Percentiles rank a stretch among this genome's conserved stretches.
phyloP scores from a whole-genome alignment of 768 basidiomycete genomes.

The Butyriboletus loyo region DNA sequence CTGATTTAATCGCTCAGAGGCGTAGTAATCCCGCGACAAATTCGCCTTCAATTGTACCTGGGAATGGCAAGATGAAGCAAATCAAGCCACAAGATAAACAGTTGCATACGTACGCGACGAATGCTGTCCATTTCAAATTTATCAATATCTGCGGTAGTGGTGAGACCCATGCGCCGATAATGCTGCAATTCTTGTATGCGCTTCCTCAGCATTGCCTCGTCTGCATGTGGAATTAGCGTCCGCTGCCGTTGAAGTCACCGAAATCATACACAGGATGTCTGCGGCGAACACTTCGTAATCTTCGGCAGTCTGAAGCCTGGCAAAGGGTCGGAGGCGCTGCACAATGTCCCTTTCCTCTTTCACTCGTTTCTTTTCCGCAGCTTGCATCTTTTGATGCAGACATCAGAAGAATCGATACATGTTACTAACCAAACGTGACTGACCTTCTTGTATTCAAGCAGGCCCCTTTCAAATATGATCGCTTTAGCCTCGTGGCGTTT shows the following conservation, averaged over 20 bases:
- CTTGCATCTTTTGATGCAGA: conserved; percentile 64
- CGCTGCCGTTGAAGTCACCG: background rate
- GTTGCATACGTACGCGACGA: conserved; percentile 56
- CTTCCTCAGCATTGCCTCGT: conserved; percentile 84
- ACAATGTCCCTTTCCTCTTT: conserved; percentile 92
- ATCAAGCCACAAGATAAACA: background rate
- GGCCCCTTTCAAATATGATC: conserved; percentile 86
- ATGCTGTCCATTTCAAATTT: conserved; percentile 77
- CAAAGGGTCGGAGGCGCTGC: conserved; percentile 85
- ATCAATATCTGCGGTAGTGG: conserved; percentile 83
- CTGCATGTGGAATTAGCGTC: conserved; percentile 39
- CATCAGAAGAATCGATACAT: background rate
- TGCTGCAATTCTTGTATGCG: conserved; percentile 89
- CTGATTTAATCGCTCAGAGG: conserved; percentile 50
- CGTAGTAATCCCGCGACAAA: conserved; percentile 52
- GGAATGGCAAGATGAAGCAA: background rate
- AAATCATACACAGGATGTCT: conserved; percentile 80
- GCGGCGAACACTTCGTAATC: conserved; percentile 88
- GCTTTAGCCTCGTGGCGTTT: conserved; percentile 83
- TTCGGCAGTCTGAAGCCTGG: conserved; percentile 83
- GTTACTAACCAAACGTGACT: conserved; percentile 9
- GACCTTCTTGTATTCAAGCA: conserved; percentile 95
- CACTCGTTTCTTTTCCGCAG: conserved; percentile 83
- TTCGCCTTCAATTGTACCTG: conserved; percentile 65
- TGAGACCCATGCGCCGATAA: conserved; percentile 83